Evolutionary conservation across 352 stramenopile species (phyloP).

Genomic region (Globisporangium recalcitrans): DNA sequence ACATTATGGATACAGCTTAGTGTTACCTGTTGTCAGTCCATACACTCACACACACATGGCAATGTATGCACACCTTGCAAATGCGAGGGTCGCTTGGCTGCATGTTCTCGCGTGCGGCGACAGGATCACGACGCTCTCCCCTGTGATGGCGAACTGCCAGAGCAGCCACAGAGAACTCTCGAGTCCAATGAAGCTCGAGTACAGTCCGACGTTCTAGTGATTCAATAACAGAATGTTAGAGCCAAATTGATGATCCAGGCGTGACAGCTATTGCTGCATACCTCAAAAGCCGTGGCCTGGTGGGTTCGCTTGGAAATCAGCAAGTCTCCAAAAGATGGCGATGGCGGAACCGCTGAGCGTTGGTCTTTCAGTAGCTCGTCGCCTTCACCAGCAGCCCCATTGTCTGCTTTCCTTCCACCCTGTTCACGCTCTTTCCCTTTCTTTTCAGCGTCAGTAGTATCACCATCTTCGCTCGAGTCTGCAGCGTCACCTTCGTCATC

Average conservation of each 20-base stretch:
- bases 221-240: neutral
- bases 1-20: neutral
- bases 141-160: constrained; percentile 83
- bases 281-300: constrained; percentile 57
- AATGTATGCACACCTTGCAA: constrained; percentile 45
- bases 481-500: constrained; percentile 26
- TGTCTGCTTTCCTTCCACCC: constrained; percentile 12
- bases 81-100: constrained; percentile 73
- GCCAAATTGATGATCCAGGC: neutral
- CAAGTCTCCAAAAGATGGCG: constrained; percentile 67
- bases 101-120: constrained; percentile 75
- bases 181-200: constrained; percentile 78
- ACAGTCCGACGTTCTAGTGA: constrained; percentile 68
- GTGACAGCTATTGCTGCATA: constrained; percentile 8
- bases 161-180: constrained; percentile 72
- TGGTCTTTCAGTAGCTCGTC: neutral
- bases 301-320: constrained; percentile 49
- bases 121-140: constrained; percentile 74
- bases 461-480: constrained; percentile 21
- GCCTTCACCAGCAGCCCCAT: neutral
- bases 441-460: constrained; percentile 15
- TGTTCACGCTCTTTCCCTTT: constrained; percentile 16
- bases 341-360: constrained; percentile 24
- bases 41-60: no score
- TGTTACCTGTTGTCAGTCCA: neutral